A percentile compares a stretch with the other conserved stretches of the same genome.
Conservation (phyloP, 768 basidiomycete genomes). For the Fomitopsis serialis region DNA sequence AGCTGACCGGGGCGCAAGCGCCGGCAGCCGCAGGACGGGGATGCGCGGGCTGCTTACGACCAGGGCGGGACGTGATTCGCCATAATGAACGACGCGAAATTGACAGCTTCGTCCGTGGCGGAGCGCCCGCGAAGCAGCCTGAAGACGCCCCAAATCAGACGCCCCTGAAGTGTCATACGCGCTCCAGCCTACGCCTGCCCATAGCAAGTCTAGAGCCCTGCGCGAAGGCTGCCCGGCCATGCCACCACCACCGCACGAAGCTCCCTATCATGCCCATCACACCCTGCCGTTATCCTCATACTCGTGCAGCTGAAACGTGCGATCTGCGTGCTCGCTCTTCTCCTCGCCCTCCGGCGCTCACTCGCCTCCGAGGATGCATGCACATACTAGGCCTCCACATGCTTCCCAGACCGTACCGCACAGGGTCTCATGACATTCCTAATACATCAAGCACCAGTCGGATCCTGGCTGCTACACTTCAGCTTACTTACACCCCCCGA, state of each 20-base stretch:
- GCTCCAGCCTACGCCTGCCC: not conserved
- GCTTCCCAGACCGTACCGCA: not conserved
- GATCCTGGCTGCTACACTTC: slow-evolving; percentile 1
- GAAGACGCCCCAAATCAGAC: slow-evolving; percentile 1
- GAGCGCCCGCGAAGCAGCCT: not conserved
- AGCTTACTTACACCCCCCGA: not conserved
- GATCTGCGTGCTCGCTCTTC: not conserved
- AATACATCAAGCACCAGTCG: not conserved
- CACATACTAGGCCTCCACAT: not conserved
- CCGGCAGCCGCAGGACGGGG: not conserved
- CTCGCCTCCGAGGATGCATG: not conserved
- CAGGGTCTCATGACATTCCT: not conserved
- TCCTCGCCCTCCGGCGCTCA: not conserved
- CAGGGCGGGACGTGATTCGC: not conserved
- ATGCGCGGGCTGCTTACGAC: not conserved
- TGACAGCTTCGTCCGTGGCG: slow-evolving; percentile 5
- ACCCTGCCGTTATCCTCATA: not conserved
- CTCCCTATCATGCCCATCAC: not conserved
- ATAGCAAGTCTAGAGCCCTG: no score
- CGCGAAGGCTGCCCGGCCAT: no score
- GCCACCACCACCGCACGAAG: not conserved
- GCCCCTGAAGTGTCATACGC: not conserved
- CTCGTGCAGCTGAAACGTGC: not conserved
- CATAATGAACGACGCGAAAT: not conserved
- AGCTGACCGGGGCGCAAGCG: no score